A percentile compares a stretch with the other conserved stretches of the same genome.
Conservation (phyloP, 768 basidiomycete species). For the Russula foetens region DNA sequence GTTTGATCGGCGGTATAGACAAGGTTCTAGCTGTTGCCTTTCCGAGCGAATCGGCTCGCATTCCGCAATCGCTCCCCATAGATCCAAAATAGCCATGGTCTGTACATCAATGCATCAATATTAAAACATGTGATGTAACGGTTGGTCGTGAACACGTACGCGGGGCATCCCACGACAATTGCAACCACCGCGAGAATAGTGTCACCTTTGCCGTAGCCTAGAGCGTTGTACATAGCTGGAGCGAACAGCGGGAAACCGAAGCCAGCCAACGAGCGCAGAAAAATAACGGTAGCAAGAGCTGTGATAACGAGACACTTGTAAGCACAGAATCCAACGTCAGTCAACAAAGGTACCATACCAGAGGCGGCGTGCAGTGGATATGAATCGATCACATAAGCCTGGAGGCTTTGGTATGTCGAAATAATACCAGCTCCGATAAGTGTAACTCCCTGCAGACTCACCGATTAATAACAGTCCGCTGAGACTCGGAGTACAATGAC, state of each 20-base stretch:
- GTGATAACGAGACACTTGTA: constrained; percentile 7
- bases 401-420: constrained; percentile 51
- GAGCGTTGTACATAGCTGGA: constrained; percentile 51
- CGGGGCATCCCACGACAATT: constrained; percentile 50
- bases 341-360: constrained; percentile 31
- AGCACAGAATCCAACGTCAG: constrained; percentile 6
- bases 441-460: constrained; percentile 41
- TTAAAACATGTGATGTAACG: constrained; percentile 20
- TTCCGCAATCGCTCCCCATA: too few species aligned
- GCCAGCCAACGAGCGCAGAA: constrained; percentile 55
- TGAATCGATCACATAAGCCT: constrained; percentile 59
- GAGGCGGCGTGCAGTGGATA: constrained; percentile 64
- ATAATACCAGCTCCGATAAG: too few species aligned
- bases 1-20: too few species aligned
- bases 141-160: constrained; percentile 21
- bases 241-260: constrained; percentile 75
- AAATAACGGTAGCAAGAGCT: constrained; percentile 63
- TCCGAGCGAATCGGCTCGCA: too few species aligned
- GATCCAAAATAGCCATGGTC: constrained; percentile 37
- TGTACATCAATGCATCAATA: constrained; percentile 24
- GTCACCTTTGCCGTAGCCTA: constrained; percentile 65
- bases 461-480: background rate
- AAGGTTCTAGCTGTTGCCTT: too few species aligned
- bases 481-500: background rate
- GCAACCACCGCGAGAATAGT: constrained; percentile 54